These are phyloP conservation scores for Cenchrus americanus DNA, from an alignment of 176 grass and related monocot species.

Conservation along the genomic window DNA sequence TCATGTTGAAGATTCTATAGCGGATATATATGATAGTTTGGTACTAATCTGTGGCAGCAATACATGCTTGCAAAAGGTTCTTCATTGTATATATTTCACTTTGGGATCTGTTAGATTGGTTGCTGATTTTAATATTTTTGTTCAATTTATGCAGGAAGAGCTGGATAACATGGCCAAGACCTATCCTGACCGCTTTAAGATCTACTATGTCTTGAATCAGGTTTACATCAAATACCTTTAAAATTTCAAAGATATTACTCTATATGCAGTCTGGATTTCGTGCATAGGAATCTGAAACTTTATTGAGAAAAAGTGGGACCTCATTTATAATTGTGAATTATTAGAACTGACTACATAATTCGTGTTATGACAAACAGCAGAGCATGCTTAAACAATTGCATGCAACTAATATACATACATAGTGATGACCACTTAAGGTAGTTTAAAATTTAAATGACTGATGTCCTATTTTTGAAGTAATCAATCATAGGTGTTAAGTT, in stretches of 20 bases:
- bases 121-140: slow-evolving; percentile 27
- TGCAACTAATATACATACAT: not conserved
- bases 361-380: not conserved
- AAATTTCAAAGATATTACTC: not conserved
- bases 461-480: not conserved
- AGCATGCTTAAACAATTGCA: not conserved
- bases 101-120: not conserved
- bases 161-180: slow-evolving; percentile 69
- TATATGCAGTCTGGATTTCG: not conserved
- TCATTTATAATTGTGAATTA: not conserved
- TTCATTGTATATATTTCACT: not conserved
- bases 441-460: not conserved
- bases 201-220: slow-evolving; percentile 95
- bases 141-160: slow-evolving; percentile 76
- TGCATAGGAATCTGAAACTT: not conserved
- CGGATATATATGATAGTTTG: not conserved
- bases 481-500: no score
- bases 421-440: not conserved
- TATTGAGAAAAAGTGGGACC: not conserved
- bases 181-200: slow-evolving; percentile 72
- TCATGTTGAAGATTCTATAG: not conserved
- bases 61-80: not conserved
- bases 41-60: not conserved
- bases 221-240: slow-evolving; percentile 36
- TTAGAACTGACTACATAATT: slow-evolving; percentile 19